These are phyloP conservation scores for Pachysandra terminalis DNA, from an alignment of 164 flowering plant species.

Conservation along the genomic window DNA sequence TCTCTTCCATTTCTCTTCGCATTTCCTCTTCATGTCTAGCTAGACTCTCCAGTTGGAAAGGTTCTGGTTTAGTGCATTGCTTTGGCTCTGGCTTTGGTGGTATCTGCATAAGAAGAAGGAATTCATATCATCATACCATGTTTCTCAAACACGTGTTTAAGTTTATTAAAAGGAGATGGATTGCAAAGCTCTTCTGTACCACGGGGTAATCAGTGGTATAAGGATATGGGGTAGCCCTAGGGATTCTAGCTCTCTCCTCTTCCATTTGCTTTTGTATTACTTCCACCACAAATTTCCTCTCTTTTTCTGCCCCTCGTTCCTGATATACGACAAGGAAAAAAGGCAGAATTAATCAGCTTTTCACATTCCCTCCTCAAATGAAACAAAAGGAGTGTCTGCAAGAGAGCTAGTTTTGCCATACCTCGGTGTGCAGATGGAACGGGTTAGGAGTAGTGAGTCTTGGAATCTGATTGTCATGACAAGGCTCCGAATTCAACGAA, in stretches of 20 bases:
- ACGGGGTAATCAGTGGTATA: slow-evolving; percentile 95
- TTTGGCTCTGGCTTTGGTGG: slow-evolving; percentile 96
- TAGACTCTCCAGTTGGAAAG: slow-evolving; percentile 86
- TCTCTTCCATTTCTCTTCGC: slow-evolving; percentile 84
- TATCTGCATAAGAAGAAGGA: slow-evolving; percentile 41
- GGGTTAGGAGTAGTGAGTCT: slow-evolving; percentile 78
- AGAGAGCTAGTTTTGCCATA: slow-evolving; percentile 5
- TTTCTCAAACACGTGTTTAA: background rate
- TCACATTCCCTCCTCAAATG: background rate
- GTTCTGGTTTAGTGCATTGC: slow-evolving; percentile 78
- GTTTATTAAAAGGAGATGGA: background rate
- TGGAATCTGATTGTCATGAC: slow-evolving; percentile 45
- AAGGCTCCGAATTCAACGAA: slow-evolving; percentile 65
- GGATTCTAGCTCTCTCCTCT: slow-evolving; percentile 78
- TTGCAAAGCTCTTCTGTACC: slow-evolving; percentile 33
- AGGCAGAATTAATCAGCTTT: background rate
- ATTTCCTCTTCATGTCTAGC: slow-evolving; percentile 91
- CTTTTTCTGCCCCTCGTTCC: slow-evolving; percentile 91
- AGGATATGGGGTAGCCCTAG: slow-evolving; percentile 90
- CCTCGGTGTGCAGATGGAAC: slow-evolving; percentile 89
- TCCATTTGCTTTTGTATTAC: slow-evolving; percentile 63
- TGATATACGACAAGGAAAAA: slow-evolving; percentile 18
- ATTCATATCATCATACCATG: too few relatives aligned
- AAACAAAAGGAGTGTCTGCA: background rate
- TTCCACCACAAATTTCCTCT: slow-evolving; percentile 52